Evolutionary conservation across 1,284 basidiomycete genomes (phyloP), one percentile per base, ranked within the genome.

Genomic region (Dichomitus squalens): DNA sequence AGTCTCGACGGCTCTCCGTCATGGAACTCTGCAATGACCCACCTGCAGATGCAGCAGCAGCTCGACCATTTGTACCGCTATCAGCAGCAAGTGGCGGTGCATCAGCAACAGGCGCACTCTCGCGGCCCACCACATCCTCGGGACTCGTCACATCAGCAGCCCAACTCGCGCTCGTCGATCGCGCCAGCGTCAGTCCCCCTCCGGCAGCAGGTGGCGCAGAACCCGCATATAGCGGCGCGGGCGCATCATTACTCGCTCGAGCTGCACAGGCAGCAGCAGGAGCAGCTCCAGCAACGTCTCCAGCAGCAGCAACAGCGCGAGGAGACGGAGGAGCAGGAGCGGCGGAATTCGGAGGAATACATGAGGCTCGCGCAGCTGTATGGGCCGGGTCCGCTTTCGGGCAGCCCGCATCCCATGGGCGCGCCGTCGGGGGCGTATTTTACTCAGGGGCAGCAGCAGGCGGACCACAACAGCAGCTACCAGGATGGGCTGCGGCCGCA

Each of bases 11-110:
- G 60, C 85, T 92, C 81, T 82, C 86, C 73, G 85, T 92, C 80
- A 84, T 92, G 88, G 89, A 92, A 67, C 86, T 92, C 79, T 89
- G 86, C 82, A 90, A 90, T 80, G 85, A 87, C 76, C 69, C 75
- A 60, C 66, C 64, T 62, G 61, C 64, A 67, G 68, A 67, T 65
- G 60, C 68, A 70, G 57, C 70, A 68, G 58, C 70, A 71, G 63
- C 66, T 69, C 64, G 68, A 68, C 53, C 68, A 64, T 53, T 66
- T 69, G 53, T 69, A 68, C 64, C 68, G 52, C 58, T 69, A 62
- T 57, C 67, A 66, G 65, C 52, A 59, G 55, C 66, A 64, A 55
- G 65, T 64, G 63, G 53, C 47, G 46, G 44, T 34, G 27, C 58
- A 47, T 27, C 58, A 55, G 55, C 57, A 49, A 33, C 64, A 63